phyloP scores from a whole-genome alignment of 148 eudicot genomes.

The Tetragonia tetragonoides region DNA sequence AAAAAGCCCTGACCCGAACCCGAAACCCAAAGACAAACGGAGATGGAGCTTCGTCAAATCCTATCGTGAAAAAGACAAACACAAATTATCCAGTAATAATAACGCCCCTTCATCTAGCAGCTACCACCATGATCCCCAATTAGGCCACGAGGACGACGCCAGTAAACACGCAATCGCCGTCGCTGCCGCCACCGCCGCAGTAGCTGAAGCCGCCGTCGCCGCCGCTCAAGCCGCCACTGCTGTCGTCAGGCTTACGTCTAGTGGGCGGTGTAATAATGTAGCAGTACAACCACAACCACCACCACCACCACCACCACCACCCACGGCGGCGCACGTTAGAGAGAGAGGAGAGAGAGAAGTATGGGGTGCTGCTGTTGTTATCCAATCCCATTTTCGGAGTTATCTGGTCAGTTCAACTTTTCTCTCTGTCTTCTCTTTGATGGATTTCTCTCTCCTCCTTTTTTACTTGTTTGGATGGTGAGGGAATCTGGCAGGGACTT shows the following conservation, averaged over 20 bases:
- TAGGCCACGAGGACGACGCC: conserved; percentile 23
- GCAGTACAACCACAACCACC: too few species aligned
- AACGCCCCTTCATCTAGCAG: too few species aligned
- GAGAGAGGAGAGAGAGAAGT: conserved; percentile 20
- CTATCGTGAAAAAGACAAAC: conserved; percentile 33
- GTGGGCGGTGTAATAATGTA: conserved; percentile 10
- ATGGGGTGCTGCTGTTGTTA: conserved; percentile 46
- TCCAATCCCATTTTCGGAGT: conserved; percentile 74
- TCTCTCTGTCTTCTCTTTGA: not conserved
- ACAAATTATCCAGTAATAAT: not conserved
- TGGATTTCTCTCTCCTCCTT: not conserved
- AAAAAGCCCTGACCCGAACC: conserved; percentile 26
- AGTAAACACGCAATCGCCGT: conserved; percentile 58
- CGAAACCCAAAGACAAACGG: conserved; percentile 36
- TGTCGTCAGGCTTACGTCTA: conserved; percentile 38
- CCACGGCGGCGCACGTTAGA: conserved; percentile 19
- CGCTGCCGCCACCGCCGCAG: conserved; percentile 66
- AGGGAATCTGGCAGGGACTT: not conserved
- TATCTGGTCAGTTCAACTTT: conserved; percentile 54
- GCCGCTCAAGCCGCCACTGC: conserved; percentile 64
- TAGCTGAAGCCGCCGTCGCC: conserved; percentile 70
- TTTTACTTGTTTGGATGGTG: not conserved
- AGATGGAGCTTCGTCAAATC: conserved; percentile 60
- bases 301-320: too few species aligned
- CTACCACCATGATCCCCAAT: too few species aligned